Evolutionary conservation across 139 green algal species (phyloP), one percentile per base, ranked within the genome.

Genomic region (Coelastrella sp.): DNA sequence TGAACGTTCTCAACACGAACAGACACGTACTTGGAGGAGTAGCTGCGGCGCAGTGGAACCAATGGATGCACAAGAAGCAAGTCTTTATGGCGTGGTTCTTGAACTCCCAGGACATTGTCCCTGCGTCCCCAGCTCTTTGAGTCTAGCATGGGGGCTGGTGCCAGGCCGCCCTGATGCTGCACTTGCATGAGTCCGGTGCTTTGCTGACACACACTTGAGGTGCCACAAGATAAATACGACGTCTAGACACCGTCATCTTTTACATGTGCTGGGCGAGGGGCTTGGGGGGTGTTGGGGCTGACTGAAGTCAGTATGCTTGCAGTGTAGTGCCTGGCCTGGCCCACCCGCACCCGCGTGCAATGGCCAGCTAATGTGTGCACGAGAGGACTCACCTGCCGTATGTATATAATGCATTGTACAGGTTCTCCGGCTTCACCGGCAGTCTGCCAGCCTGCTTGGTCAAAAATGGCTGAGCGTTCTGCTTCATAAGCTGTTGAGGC

Each of bases 1-100:
- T 90, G 87, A 27, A 86, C 87, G 56, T 90, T 90, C 25, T 85
- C 19, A 7, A 90, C 87, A 22, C 87, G 87, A n/a, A 90, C 87
- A 60, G 87, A 90, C 27, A 90, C 87, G 61, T 86, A 90, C 60
- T 90, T 78, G 27, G 87, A 90, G 15, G 87, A 56, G 76, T 90
- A 90, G 14, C 76, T 85, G 76, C 15, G 17, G 65, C 35, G 35
- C 35, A 49, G 35, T 60, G 49, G 12, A 35, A 63, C 3, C 79
- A 59, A 22, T 73, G 81, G 8, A 11, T 76, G 58, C 56, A 57
- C 0, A 49, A 25, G 61, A 60, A 76, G 24, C 20, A 74, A 24
- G 65, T 73, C 59, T 0, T 24, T 19, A 7, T 59, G 74, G 63
- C 12, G 15, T 22, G 63, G 63, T 4, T 22, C 63, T 17, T 22